Evolutionary conservation across 371 early-diverging fungal genomes (phyloP).

Genomic region (Dichotomocladium elegans): DNA sequence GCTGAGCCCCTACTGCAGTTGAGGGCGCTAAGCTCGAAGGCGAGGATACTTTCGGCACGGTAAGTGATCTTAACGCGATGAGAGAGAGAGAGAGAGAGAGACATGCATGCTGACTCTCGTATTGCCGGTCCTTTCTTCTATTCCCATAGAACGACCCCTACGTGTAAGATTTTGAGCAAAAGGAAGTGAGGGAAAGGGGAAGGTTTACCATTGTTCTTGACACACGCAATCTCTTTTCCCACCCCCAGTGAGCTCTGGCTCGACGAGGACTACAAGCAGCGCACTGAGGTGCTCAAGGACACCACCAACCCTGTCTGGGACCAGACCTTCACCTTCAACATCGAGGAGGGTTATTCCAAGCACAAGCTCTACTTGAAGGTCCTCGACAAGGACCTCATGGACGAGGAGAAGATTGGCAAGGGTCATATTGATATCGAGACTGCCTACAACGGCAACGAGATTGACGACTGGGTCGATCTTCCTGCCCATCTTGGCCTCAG

Average conservation of each 20-base stretch:
- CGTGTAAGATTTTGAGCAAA: conserved; percentile 2
- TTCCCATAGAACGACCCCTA: conserved; percentile 19
- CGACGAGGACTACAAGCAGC: conserved; percentile 22
- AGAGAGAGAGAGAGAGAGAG: background rate
- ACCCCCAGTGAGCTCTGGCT: conserved; percentile 19
- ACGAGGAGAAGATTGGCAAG: conserved; percentile 42
- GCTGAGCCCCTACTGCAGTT: too few relatives aligned
- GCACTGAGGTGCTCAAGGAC: conserved; percentile 11
- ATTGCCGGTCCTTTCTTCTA: background rate
- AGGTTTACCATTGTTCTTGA: background rate
- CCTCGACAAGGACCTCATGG: conserved; percentile 35
- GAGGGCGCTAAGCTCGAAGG: conserved; percentile 17
- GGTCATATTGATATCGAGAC: conserved; percentile 21
- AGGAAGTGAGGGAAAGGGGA: background rate
- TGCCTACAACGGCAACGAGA: conserved; percentile 16
- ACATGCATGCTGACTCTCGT: too few relatives aligned
- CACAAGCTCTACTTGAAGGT: conserved; percentile 38
- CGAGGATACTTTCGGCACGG: conserved; percentile 18
- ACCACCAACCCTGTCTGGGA: conserved; percentile 17
- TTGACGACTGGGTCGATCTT: conserved; percentile 33
- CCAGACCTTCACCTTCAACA: conserved; percentile 23
- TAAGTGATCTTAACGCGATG: background rate
- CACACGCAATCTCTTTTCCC: background rate
- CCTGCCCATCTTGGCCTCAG: conserved; percentile 21
- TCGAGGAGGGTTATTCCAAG: conserved; percentile 17